Conservation (phyloP, 2,329 filamentous ascomycete species). For the Neofusicoccum umdonicola region DNA sequence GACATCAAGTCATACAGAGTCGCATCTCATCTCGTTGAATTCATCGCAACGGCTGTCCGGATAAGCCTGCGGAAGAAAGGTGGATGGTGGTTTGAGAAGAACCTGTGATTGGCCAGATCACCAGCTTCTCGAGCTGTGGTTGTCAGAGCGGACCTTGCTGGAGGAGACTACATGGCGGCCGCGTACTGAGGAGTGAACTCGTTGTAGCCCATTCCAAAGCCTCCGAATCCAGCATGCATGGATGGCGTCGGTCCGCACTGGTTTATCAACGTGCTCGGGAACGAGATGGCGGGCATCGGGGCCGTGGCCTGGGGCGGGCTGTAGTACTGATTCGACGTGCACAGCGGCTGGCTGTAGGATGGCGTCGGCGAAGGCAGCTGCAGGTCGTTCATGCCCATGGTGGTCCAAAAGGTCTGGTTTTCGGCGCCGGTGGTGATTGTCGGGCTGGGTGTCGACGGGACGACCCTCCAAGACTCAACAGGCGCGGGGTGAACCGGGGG, state of each 20-base stretch:
- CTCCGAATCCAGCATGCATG: conserved; percentile 60
- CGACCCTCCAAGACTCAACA: conserved; percentile 84
- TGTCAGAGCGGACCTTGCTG: conserved; percentile 39
- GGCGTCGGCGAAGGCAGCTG: conserved; percentile 73
- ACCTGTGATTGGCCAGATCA: conserved; percentile 43
- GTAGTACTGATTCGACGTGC: conserved; percentile 71
- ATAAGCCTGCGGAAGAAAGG: conserved; percentile 27
- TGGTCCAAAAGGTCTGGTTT: conserved; percentile 73
- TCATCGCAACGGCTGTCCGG: conserved; percentile 40
- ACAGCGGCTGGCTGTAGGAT: conserved; percentile 75
- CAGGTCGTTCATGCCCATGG: conserved; percentile 70
- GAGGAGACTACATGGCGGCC: conserved; percentile 78
- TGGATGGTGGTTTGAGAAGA: not conserved
- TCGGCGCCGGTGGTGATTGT: conserved; percentile 67
- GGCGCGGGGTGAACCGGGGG: conserved; percentile 65
- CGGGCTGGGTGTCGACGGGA: conserved; percentile 83
- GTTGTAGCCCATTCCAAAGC: conserved; percentile 78
- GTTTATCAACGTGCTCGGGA: conserved; percentile 84
- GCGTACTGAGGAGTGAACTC: conserved; percentile 72
- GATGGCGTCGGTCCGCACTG: conserved; percentile 69
- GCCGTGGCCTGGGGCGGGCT: conserved; percentile 72
- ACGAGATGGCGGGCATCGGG: conserved; percentile 71
- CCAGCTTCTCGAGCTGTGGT: conserved; percentile 25
- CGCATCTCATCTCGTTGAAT: conserved; percentile 36
- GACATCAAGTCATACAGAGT: conserved; percentile 44